Base-by-base conservation (phyloP, 345 rosid species). In the Gynandropsis gynandra region DNA sequence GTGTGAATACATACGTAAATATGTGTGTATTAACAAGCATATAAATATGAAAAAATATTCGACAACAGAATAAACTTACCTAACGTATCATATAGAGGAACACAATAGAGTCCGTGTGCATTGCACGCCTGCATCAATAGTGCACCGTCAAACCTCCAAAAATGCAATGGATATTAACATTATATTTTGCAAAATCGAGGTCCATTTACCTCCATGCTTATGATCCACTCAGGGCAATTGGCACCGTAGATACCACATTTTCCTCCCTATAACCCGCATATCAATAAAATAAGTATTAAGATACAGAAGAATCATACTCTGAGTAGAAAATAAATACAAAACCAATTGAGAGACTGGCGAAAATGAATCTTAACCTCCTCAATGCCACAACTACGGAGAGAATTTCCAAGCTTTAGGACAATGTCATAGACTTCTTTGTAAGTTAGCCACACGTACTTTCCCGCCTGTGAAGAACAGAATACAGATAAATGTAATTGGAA, bases 241-340 rank as follows among this genome's bases (percentile, higher is more conserved):
- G 79, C 80, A 47, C 96, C 96, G 48, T 68, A 87, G 51, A 83
- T 80, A 44, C 96, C 94, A 63, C 96, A 87, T 73, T 78, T 81
- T 4, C 50, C 83, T 52, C 83, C 76, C 96, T 87, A 62, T 41
- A 65, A 42, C 53, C 32, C 43, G 61, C 46, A 52, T 34, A 16
- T 20, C 8, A 12, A 41, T n/a, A 33, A 33, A 43, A 1, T 12
- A 0, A 20, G 31, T 11, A 0, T n/a, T 32, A 40, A 18, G 34
- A 8, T 16, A 56, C 51, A 42, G 8, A 19, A 56, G 2, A 29
- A 36, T 10, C 14, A 35, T 4, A 29, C 44, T 10, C 27, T 13
- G n/a, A 17, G 17, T 1, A 4, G 9, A 2, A 16, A n/a, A n/a
- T n/a, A n/a, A n/a, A n/a, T n/a, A n/a, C n/a, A n/a, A 1, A 37